Conservation (phyloP, 371 early-diverging fungal species). For the Syncephalis plumigaleata region DNA sequence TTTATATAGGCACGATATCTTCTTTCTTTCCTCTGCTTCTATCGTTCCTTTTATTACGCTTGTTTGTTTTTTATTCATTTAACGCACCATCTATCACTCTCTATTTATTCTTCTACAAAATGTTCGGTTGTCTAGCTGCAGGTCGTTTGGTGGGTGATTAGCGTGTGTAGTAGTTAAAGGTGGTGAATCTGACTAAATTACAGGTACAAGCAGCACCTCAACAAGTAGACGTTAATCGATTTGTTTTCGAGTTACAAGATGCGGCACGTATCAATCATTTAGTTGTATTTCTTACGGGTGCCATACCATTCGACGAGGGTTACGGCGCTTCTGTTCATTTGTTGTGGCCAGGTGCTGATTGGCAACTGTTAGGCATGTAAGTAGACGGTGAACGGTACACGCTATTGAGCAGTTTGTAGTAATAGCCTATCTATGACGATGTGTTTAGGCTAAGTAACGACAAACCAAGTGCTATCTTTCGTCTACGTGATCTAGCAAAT, state of each 20-base stretch:
- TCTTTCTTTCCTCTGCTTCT: no score
- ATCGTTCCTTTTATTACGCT: no score
- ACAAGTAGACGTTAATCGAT: constrained; percentile 68
- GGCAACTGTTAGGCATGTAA: constrained; percentile 73
- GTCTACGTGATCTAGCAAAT: constrained; percentile 18
- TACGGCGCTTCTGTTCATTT: constrained; percentile 78
- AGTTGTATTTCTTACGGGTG: constrained; percentile 78
- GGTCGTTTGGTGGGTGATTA: constrained; percentile 46
- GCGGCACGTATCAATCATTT: constrained; percentile 77
- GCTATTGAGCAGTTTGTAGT: constrained; percentile 1
- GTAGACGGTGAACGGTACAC: background rate
- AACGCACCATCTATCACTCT: background rate
- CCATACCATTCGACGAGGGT: constrained; percentile 69
- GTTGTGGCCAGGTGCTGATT: constrained; percentile 65
- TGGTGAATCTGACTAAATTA: background rate
- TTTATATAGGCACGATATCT: no score
- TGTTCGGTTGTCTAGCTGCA: constrained; percentile 83
- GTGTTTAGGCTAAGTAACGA: constrained; percentile 53
- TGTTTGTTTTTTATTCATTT: no score
- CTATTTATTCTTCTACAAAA: constrained; percentile 8
- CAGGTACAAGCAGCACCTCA: constrained; percentile 82
- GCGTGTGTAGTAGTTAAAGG: background rate
- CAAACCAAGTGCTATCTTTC: constrained; percentile 77
- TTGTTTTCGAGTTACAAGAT: constrained; percentile 61
- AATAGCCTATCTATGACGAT: constrained; percentile 2